Percentiles rank a stretch among this genome's conserved stretches.
Conservation (phyloP, 202 grass and related monocot species). For the Carex sylvatica region DNA sequence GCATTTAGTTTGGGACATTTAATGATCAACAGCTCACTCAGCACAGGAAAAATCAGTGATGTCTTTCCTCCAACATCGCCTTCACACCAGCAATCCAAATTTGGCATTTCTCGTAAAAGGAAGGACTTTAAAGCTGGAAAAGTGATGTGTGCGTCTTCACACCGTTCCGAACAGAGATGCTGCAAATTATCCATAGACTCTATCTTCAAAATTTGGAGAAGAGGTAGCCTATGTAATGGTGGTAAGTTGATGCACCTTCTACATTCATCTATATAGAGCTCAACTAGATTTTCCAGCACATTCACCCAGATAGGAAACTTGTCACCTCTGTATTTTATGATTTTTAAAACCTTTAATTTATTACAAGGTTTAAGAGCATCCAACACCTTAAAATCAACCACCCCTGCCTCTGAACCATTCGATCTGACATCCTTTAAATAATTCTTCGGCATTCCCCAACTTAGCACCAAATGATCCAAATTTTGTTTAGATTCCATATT, state of each 20-base stretch:
- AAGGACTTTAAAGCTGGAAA: too few species aligned
- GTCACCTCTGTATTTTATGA: too few species aligned
- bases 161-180: not conserved
- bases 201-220: too few species aligned
- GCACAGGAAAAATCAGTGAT: not conserved
- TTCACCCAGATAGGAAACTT: not conserved
- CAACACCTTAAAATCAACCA: too few species aligned
- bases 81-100: constrained; percentile 24
- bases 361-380: too few species aligned
- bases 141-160: too few species aligned
- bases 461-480: not conserved
- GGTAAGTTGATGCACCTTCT: too few species aligned
- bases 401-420: too few species aligned
- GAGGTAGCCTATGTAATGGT: too few species aligned
- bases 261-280: not conserved
- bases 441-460: not conserved
- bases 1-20: constrained; percentile 17
- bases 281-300: not conserved
- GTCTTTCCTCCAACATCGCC: not conserved
- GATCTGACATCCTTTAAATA: too few species aligned
- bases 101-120: too few species aligned
- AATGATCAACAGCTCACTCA: not conserved
- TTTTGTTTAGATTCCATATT: not conserved
- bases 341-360: too few species aligned
- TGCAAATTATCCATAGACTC: not conserved